These are phyloP conservation scores for Xanthoconium purpureum DNA, from an alignment of 768 basidiomycete genomes.

Conservation along the genomic window DNA sequence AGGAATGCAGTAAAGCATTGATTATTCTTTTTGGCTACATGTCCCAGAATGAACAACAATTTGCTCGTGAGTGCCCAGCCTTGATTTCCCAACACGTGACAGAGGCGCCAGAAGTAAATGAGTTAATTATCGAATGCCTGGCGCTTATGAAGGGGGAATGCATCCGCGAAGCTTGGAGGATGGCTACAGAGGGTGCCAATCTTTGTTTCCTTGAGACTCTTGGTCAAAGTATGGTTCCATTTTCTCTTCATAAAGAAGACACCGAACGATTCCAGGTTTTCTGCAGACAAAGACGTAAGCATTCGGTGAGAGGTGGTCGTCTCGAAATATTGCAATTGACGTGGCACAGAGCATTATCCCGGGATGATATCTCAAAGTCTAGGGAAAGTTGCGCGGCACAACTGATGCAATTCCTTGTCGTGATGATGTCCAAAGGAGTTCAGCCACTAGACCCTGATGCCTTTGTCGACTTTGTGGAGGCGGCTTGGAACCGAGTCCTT, in stretches of 20 bases:
- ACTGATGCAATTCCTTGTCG: conserved; percentile 26
- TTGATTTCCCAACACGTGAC: neutral
- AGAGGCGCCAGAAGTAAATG: conserved; percentile 15
- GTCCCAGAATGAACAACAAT: conserved; percentile 19
- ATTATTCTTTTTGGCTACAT: conserved; percentile 25
- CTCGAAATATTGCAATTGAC: neutral
- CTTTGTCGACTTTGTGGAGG: conserved; percentile 12
- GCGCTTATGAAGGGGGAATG: conserved; percentile 9
- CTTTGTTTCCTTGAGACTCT: conserved; percentile 14
- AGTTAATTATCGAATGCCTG: conserved; percentile 19
- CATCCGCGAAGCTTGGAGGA: conserved; percentile 22
- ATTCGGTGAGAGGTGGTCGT: neutral
- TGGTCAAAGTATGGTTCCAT: conserved; percentile 17
- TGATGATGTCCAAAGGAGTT: conserved; percentile 22
- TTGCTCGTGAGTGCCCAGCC: conserved; percentile 13
- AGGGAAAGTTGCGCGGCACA: conserved; percentile 11
- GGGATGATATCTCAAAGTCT: neutral
- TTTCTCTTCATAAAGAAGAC: neutral
- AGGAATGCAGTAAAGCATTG: conserved; percentile 30
- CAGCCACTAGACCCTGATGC: conserved; percentile 1
- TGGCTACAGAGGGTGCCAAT: conserved; percentile 9
- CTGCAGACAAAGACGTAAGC: conserved; percentile 16
- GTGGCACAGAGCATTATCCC: conserved; percentile 16
- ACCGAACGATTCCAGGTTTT: conserved; percentile 16
- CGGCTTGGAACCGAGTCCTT: conserved; percentile 15